Evolutionary conservation across 2,329 filamentous ascomycete genomes (phyloP).

Genomic region (Fusarium tupiense): DNA sequence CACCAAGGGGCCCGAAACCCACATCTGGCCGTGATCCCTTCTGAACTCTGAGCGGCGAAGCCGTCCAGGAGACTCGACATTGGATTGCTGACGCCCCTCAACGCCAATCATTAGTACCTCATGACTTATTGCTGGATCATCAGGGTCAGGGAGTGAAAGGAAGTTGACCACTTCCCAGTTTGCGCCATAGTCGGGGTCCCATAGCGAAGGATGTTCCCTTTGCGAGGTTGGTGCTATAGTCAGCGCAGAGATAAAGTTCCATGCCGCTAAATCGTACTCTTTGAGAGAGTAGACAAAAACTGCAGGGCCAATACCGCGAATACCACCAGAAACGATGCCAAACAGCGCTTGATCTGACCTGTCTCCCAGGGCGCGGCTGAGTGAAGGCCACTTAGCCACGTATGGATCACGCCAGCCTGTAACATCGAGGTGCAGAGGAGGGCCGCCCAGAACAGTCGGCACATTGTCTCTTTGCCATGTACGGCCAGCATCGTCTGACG

Average conservation of each 20-base stretch:
- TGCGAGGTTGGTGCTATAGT: not conserved
- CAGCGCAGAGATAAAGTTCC: not conserved
- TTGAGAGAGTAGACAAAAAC: not conserved
- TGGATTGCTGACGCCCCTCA: not conserved
- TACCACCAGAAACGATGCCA: not conserved
- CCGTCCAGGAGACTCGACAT: no score
- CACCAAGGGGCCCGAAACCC: not conserved
- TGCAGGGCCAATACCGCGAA: not conserved
- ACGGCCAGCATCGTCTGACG: not conserved
- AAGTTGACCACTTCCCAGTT: not conserved
- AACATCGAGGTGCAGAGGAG: not conserved
- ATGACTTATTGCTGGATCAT: not conserved
- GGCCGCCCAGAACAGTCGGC: not conserved
- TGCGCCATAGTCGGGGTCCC: not conserved
- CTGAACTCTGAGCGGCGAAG: not conserved
- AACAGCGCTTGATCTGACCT: rapidly evolving
- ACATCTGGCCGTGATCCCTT: not conserved
- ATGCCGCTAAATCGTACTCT: not conserved
- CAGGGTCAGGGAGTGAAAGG: not conserved
- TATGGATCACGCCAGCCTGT: not conserved
- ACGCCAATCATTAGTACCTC: not conserved
- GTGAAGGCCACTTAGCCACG: not conserved
- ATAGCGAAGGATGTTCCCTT: not conserved
- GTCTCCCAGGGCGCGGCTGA: not conserved
- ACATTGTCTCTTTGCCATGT: not conserved